phyloP scores from a whole-genome alignment of 2,329 filamentous ascomycete genomes.

The Furcasterigmium sp. region DNA sequence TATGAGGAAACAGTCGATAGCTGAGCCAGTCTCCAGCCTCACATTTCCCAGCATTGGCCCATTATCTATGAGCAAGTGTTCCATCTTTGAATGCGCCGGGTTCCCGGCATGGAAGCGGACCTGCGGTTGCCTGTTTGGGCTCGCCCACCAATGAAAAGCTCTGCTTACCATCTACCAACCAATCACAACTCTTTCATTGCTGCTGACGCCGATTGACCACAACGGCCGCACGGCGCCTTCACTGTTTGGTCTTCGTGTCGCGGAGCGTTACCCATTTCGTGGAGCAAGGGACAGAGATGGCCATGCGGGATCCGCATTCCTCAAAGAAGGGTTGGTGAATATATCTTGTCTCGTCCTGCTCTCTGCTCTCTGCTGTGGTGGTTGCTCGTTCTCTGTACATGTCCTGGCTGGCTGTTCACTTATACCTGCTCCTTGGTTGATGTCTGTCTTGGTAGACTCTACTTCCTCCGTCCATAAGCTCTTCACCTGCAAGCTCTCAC shows the following conservation, averaged over 20 bases:
- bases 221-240: neutral
- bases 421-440: neutral
- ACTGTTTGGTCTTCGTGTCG: neutral
- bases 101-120: too few species aligned
- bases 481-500: too few species aligned
- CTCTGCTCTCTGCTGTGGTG: neutral
- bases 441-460: too few species aligned
- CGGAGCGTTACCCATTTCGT: neutral
- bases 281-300: neutral
- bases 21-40: too few species aligned
- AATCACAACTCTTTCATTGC: conserved; percentile 1
- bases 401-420: too few species aligned
- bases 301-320: neutral
- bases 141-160: neutral
- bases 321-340: neutral
- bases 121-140: too few species aligned
- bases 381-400: neutral
- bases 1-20: too few species aligned
- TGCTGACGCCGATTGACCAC: conserved; percentile 2
- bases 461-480: too few species aligned
- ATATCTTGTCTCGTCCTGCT: neutral
- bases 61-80: too few species aligned
- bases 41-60: too few species aligned
- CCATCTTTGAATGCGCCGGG: too few species aligned
- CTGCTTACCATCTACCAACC: neutral